Base-by-base conservation (phyloP, 805 yeast species). In the Candida peoriensis region DNA sequence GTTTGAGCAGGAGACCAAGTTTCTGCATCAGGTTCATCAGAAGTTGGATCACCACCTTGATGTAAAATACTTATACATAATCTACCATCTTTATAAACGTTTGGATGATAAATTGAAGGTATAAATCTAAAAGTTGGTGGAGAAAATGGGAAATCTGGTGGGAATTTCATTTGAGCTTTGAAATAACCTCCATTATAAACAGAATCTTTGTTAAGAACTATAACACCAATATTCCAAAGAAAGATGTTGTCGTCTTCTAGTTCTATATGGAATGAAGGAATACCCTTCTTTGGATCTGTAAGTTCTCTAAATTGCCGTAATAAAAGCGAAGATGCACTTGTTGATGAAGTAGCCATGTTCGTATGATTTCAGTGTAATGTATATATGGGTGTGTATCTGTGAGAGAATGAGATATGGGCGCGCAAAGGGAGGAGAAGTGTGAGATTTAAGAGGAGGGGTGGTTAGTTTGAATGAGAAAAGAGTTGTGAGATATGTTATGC, bases 1-100 rank as follows among this genome's bases (percentile, higher is more conserved):
- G 93, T 81, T 64, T 89, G 96, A 3, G 86, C 93, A 3, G 89
- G 94, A 15, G 84, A 76, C 97, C 97, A 88, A 14, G 95, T 88
- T 63, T 89, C 97, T 38, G 81, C 81, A 50, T 87, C 95, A 3
- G 89, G 90, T 59, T 89, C 96, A 46, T 87, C 96, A 24, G 85
- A 74, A 33, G 90, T 81, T 14, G 83, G 84, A 55, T 88, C 95
- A 17, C 96, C 97, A 13, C 90, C 83, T 46, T 81, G 85, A 60
- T 90, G 97, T 41, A 90, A 68, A 44, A 90, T 90, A 34, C 96
- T 86, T 41, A 89, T 88, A 68, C 97, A 90, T 30, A 93, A 70
- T 47, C 94, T 66, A 13, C 97, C 97, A 60, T 89, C 96, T 41
- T 86, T 74, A 63, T 90, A 90, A 36, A 90, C 95, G 58, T 90